Percentiles rank a stretch among this genome's conserved stretches.
These are phyloP conservation scores for Lachancea fermentati DNA, from an alignment of 805 yeast genomes.

Conservation along the genomic window DNA sequence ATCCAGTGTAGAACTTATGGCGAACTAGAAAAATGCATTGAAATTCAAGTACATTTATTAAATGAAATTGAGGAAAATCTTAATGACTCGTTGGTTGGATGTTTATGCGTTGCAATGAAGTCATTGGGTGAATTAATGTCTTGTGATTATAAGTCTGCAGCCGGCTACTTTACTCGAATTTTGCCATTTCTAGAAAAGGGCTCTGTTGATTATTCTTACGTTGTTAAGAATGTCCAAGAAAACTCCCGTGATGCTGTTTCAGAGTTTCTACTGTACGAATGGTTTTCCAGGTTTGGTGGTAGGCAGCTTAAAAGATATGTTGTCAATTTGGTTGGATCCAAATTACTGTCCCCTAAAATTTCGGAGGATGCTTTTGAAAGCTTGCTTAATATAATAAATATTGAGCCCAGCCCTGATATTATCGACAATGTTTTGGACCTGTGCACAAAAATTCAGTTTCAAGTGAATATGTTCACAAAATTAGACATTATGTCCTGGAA, in stretches of 20 bases:
- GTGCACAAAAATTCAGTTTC: slow-evolving; percentile 8
- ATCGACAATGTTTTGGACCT: slow-evolving; percentile 16
- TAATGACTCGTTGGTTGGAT: not conserved
- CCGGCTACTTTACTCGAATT: not conserved
- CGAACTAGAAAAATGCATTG: not conserved
- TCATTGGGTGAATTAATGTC: not conserved
- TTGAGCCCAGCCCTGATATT: slow-evolving; percentile 13
- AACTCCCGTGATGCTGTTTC: slow-evolving; percentile 9
- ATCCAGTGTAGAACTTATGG: not conserved
- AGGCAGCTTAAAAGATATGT: slow-evolving; percentile 11
- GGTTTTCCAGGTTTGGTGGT: slow-evolving; percentile 14
- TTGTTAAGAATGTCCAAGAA: slow-evolving; percentile 15
- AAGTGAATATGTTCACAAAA: slow-evolving; percentile 8
- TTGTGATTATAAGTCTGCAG: not conserved
- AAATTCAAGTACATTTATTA: not conserved
- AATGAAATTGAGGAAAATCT: not conserved
- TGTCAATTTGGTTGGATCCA: slow-evolving; percentile 24
- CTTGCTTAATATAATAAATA: slow-evolving; percentile 15
- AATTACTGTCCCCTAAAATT: slow-evolving; percentile 17
- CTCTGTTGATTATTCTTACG: not conserved
- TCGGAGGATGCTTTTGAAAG: slow-evolving; percentile 12
- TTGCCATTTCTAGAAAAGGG: not conserved
- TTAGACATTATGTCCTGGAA: slow-evolving; percentile 13
- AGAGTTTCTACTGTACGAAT: slow-evolving; percentile 13
- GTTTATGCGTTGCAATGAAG: not conserved